Evolutionary conservation across 495 filamentous ascomycete species (phyloP), one percentile per base, ranked within the genome.

Genomic region (Penicillium flavigenum): DNA sequence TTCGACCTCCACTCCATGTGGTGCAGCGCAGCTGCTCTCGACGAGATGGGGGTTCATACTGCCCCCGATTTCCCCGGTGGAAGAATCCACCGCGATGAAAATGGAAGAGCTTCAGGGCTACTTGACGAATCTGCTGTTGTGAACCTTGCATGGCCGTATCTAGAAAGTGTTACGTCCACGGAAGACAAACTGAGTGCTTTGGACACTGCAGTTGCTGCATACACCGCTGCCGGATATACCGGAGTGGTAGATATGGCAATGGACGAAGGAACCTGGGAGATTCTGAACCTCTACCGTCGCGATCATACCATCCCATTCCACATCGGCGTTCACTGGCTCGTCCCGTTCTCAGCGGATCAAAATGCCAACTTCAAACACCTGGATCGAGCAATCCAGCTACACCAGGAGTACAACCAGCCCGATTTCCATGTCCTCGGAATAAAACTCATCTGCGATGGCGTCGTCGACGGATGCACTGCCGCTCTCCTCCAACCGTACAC

Each of bases 241-340:
- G 85, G 86, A 0, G 51, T 85, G 54, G 75, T 88, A 0, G 86
- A 88, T 58, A 87, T 88, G 83, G 85, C 84, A n/a, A 87, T 88
- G 85, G 83, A 87, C 42, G 79, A 86, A 29, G 74, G 72, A 9
- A 73, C 73, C 22, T 87, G 84, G 85, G 79, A 81, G 16, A 75
- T 82, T 29, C 59, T 88, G 32, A 76, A 80, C 10, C 60, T 68
- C 20, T 73, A 81, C 47, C 75, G 77, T 14, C 62, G 68, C 38
- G 64, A 77, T 36, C 64, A 69, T 3, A 29, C 60, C n/a, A 65
- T 83, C 7, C 76, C 80, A 0, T 80, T 88, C 61, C 76, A 84
- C 17, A 78, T 87, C 31, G 84, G 81, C 9, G 83, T 78, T 38
- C 83, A 88, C 56, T 88, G 85, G 86, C 71, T 86, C 47, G 74